Evolutionary conservation across 352 stramenopile species (phyloP).

Genomic region (Phytophthora citricola): DNA sequence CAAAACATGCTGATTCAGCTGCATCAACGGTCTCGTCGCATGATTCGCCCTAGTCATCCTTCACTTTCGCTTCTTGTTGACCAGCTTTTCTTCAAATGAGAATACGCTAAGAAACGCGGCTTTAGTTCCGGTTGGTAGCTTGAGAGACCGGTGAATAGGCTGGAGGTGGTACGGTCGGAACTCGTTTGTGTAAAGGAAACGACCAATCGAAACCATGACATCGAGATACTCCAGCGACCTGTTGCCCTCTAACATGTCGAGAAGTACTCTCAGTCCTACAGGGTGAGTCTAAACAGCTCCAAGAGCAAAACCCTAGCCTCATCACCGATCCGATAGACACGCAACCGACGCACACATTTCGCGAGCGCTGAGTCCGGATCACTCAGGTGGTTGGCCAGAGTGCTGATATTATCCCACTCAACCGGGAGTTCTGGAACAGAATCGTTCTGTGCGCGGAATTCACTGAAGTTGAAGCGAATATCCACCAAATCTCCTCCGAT

Average conservation of each 20-base stretch:
- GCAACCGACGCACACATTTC: constrained; percentile 4
- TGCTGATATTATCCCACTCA: background rate
- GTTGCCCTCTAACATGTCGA: constrained; percentile 7
- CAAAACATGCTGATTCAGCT: background rate
- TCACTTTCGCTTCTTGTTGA: background rate
- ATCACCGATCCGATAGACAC: background rate
- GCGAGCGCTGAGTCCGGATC: background rate
- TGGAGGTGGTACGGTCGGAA: no score
- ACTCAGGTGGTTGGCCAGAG: constrained; percentile 1
- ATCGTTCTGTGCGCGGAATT: background rate
- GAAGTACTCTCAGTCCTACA: background rate
- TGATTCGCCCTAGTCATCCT: background rate
- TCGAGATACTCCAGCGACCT: constrained; percentile 6
- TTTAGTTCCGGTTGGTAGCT: background rate
- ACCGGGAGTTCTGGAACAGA: background rate
- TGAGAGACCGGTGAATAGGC: background rate
- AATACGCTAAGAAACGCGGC: no score
- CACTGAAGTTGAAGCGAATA: constrained; percentile 5
- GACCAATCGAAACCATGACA: no score
- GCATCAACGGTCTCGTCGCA: background rate
- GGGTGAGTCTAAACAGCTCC: background rate
- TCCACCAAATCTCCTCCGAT: background rate
- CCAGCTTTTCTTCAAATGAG: no score
- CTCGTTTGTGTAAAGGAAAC: no score
- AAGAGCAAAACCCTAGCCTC: background rate